Evolutionary conservation across 768 basidiomycete genomes (phyloP).

Genomic region (Leccinum pellstonianum): DNA sequence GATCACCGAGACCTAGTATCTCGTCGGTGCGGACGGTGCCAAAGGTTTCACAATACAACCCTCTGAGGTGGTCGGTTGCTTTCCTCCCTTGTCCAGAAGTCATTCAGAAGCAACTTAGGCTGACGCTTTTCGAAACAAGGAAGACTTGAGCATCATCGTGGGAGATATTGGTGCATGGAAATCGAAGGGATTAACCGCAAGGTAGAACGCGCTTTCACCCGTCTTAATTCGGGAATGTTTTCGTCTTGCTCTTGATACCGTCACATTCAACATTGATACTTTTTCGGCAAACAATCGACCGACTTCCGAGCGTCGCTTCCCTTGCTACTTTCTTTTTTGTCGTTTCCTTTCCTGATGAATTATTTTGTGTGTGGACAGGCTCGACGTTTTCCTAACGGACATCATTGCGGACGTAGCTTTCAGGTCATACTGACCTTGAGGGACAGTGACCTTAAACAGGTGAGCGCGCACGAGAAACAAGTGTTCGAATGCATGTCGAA

Average conservation of each 20-base stretch:
- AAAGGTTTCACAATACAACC: constrained; percentile 10
- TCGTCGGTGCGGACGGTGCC: constrained; percentile 45
- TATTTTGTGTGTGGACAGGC: not conserved
- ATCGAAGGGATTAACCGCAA: constrained; percentile 28
- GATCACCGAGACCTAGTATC: constrained; percentile 30
- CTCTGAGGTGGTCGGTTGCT: not conserved
- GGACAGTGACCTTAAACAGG: constrained; percentile 11
- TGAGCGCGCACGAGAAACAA: constrained; percentile 7
- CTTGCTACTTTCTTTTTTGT: no score
- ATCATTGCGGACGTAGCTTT: constrained; percentile 4
- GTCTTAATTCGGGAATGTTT: not conserved
- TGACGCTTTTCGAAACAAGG: no score
- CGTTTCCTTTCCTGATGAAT: not conserved
- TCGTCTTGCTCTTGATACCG: not conserved
- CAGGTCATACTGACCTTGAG: not conserved
- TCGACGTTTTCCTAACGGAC: constrained; percentile 12
- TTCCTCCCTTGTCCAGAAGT: constrained; percentile 20
- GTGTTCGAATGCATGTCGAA: constrained; percentile 28
- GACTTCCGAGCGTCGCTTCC: not conserved
- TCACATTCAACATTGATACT: constrained; percentile 20
- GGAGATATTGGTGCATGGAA: no score
- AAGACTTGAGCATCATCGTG: no score
- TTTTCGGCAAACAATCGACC: constrained; percentile 8
- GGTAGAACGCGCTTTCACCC: not conserved
- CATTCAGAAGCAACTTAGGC: constrained; percentile 21